Evolutionary conservation across 257 asterid species (phyloP).

Genomic region (Gentiana straminea): DNA sequence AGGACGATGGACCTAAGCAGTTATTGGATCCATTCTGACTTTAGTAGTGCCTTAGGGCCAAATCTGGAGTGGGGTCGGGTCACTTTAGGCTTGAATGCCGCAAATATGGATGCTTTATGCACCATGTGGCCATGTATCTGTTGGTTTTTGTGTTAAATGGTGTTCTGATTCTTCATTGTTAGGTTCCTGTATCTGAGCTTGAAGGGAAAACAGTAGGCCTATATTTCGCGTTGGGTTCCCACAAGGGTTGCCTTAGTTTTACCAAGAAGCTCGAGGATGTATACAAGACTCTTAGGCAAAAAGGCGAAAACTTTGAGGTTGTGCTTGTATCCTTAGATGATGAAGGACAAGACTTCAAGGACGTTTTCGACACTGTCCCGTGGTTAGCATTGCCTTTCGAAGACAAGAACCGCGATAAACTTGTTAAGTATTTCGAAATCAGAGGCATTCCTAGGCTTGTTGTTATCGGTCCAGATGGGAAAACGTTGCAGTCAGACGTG

Average conservation of each 20-base stretch:
- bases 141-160: neutral
- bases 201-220: constrained; percentile 25
- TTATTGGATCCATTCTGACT: no score
- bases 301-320: constrained; percentile 16
- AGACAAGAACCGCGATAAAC: constrained; percentile 18
- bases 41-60: no score
- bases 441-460: constrained; percentile 17
- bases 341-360: constrained; percentile 14
- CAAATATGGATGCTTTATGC: no score
- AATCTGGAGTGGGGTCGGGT: no score
- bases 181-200: constrained; percentile 22
- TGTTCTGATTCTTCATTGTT: constrained; percentile 1
- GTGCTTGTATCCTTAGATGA: constrained; percentile 19
- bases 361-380: constrained; percentile 15
- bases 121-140: no score
- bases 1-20: no score
- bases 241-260: constrained; percentile 11
- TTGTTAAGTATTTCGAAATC: constrained; percentile 17
- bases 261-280: constrained; percentile 15
- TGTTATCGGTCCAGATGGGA: constrained; percentile 24
- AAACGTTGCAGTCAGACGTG: constrained; percentile 18
- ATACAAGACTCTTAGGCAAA: constrained; percentile 13
- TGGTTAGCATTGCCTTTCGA: constrained; percentile 28
- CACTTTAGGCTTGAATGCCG: no score
- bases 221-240: constrained; percentile 11